Conservation (phyloP, 441 rosid species). For the Mallotus repandus region DNA sequence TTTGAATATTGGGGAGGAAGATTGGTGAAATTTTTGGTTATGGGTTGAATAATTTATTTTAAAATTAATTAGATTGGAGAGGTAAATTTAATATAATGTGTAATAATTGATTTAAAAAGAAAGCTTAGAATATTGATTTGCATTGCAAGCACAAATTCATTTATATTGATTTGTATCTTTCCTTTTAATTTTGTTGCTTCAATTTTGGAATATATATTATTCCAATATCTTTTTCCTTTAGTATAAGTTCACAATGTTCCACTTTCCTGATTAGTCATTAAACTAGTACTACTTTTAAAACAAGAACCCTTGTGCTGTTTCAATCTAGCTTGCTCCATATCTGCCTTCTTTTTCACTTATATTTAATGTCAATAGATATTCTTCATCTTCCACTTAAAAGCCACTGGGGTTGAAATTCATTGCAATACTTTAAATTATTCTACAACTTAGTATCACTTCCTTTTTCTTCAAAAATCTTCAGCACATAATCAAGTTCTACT, state of each 20-base stretch:
- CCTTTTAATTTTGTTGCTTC: not conserved
- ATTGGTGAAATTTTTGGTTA: no score
- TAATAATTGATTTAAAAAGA: no score
- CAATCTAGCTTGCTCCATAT: not conserved
- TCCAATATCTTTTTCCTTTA: not conserved
- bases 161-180: no score
- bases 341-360: not conserved
- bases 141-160: no score
- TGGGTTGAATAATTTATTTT: no score
- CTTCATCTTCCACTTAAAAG: slow-evolving; percentile 18
- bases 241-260: not conserved
- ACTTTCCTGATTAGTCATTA: slow-evolving; percentile 13
- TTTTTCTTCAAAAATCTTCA: not conserved
- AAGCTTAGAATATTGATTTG: no score
- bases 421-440: slow-evolving; percentile 21
- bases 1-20: no score
- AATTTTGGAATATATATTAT: not conserved
- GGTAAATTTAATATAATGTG: no score
- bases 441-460: not conserved
- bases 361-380: slow-evolving; percentile 15
- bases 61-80: no score
- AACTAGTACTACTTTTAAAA: not conserved
- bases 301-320: not conserved
- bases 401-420: slow-evolving; percentile 18
- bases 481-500: slow-evolving; percentile 28